Evolutionary conservation across 2,329 filamentous ascomycete species (phyloP).

Genomic region (Penicillium griseofulvum): DNA sequence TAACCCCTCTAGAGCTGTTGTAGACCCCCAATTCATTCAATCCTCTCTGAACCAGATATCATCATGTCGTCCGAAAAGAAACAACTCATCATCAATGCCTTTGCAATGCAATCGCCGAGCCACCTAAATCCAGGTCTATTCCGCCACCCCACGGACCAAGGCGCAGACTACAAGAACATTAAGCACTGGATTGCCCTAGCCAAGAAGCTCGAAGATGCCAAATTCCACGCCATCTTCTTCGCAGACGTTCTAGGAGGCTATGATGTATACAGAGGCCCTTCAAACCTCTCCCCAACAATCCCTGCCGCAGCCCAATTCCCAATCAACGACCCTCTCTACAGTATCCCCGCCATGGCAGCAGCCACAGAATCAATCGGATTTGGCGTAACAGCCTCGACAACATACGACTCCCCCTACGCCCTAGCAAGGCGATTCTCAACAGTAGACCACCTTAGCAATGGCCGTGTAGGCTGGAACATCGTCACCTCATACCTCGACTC

Average conservation of each 20-base stretch:
- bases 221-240: slow-evolving; percentile 53
- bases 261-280: slow-evolving; percentile 47
- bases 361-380: slow-evolving; percentile 50
- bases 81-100: slow-evolving; percentile 49
- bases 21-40: background rate
- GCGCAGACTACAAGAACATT: slow-evolving; percentile 42
- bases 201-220: slow-evolving; percentile 48
- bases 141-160: slow-evolving; percentile 37
- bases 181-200: slow-evolving; percentile 50
- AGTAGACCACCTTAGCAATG: slow-evolving; percentile 52
- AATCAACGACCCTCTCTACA: slow-evolving; percentile 43
- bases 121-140: slow-evolving; percentile 48
- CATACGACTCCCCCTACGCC: slow-evolving; percentile 56
- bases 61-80: slow-evolving; percentile 26
- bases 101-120: slow-evolving; percentile 49
- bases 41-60: background rate
- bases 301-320: slow-evolving; percentile 44
- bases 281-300: slow-evolving; percentile 40
- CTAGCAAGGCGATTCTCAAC: slow-evolving; percentile 55
- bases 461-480: slow-evolving; percentile 55
- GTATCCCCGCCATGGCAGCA: slow-evolving; percentile 48
- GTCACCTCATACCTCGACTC: slow-evolving; percentile 51
- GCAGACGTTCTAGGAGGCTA: slow-evolving; percentile 51
- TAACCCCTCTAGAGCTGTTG: background rate
- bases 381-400: slow-evolving; percentile 55